These are phyloP conservation scores for Boletus insuetus DNA, from an alignment of 768 basidiomycete genomes.

Conservation along the genomic window DNA sequence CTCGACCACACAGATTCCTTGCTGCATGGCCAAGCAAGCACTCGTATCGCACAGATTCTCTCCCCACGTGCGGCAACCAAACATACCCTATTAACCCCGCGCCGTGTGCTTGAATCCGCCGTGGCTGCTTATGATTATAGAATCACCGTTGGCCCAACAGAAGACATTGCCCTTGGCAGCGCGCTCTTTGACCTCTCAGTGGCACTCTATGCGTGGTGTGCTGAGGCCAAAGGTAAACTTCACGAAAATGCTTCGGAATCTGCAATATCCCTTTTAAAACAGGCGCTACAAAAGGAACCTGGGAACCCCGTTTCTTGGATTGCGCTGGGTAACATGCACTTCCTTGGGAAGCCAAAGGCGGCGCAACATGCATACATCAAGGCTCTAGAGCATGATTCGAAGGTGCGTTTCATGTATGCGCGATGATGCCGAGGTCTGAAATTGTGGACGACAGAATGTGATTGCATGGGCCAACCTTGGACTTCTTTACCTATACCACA, in stretches of 20 bases:
- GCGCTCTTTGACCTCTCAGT: slow-evolving; percentile 75
- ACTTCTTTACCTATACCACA: slow-evolving; percentile 76
- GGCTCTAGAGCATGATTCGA: slow-evolving; percentile 80
- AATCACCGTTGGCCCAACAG: slow-evolving; percentile 52
- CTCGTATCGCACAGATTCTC: slow-evolving; percentile 43
- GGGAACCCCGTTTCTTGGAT: slow-evolving; percentile 77
- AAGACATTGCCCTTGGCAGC: slow-evolving; percentile 49
- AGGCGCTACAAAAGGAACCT: slow-evolving; percentile 72
- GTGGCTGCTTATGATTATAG: slow-evolving; percentile 61
- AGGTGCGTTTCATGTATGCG: slow-evolving; percentile 47
- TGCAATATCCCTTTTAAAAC: slow-evolving; percentile 54
- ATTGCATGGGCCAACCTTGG: slow-evolving; percentile 85
- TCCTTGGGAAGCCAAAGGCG: slow-evolving; percentile 60
- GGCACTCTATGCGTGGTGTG: slow-evolving; percentile 51
- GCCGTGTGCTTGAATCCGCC: slow-evolving; percentile 48
- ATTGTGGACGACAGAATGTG: slow-evolving; percentile 50
- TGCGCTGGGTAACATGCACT: slow-evolving; percentile 73
- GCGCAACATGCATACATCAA: slow-evolving; percentile 93
- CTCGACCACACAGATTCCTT: slow-evolving; percentile 37
- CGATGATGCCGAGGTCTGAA: neutral
- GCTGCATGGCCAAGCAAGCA: slow-evolving; percentile 39
- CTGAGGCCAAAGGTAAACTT: slow-evolving; percentile 23
- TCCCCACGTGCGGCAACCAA: slow-evolving; percentile 27
- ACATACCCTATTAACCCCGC: slow-evolving; percentile 27
- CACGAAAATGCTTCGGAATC: slow-evolving; percentile 36